Evolutionary conservation across 495 filamentous ascomycete species (phyloP), one percentile per base, ranked within the genome.

Genomic region (Xeromyces bisporus): DNA sequence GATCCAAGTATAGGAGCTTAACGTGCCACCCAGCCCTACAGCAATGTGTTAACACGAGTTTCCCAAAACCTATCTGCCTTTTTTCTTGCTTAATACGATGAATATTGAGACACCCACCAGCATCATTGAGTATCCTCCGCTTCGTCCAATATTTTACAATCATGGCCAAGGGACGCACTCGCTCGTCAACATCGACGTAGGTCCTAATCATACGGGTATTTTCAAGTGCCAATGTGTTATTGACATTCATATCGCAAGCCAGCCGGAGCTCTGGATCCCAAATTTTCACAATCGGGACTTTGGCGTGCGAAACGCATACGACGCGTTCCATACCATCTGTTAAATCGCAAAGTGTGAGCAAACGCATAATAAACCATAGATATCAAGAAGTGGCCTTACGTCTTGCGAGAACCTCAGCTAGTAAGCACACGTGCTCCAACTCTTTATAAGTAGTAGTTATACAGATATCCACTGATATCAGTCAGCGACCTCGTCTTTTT

Each of bases 1-100:
- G 50, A 93, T 94, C 89, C 89, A 97, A n/a, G 89, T 93, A 46
- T 97, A 97, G 7, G 91, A 96, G 51, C 89, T 94, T 15, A 97
- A 60, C 5, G 89, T 97, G 26, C 84, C 91, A 34, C 91, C 89
- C 43, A 86, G 73, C 23, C 79, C 87, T 92, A 43, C 14, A 30
- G 20, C 4, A 21, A 21, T 5, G 20, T n/a, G n/a, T n/a, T n/a
- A n/a, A n/a, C n/a, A n/a, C n/a, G n/a, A n/a, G n/a, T n/a, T n/a
- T n/a, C n/a, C n/a, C n/a, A n/a, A n/a, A n/a, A n/a, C n/a, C n/a
- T n/a, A n/a, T n/a, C n/a, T n/a, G n/a, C n/a, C n/a, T 31, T 28
- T n/a, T 23, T 46, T 29, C 43, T 43, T 42, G 6, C n/a, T n/a
- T 24, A 7, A 7, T 24, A 9, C 14, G 26, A 12, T 8, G 26